phyloP scores from a whole-genome alignment of 768 basidiomycete genomes.

The Chiua virens region DNA sequence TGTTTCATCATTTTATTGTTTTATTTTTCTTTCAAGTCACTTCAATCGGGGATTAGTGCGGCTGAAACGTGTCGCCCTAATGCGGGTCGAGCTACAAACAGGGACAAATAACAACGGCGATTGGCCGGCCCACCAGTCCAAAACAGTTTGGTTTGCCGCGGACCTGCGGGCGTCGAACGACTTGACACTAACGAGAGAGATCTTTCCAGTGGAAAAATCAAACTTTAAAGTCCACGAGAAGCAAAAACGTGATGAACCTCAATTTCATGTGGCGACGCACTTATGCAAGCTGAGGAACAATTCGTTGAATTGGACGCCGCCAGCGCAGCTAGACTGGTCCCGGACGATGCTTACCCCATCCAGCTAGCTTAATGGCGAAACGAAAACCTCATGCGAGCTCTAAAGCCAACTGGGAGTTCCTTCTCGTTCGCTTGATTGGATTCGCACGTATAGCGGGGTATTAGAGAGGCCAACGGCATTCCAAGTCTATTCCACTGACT shows the following conservation, averaged over 20 bases:
- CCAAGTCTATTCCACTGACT: constrained; percentile 10
- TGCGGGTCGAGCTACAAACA: constrained; percentile 5
- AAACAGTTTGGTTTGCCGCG: constrained; percentile 3
- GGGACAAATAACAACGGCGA: constrained; percentile 12
- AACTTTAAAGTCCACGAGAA: not conserved
- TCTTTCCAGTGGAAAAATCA: not conserved
- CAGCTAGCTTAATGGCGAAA: constrained; percentile 5
- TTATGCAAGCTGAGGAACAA: not conserved
- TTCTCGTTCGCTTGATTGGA: not conserved
- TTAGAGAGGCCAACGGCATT: constrained; percentile 5
- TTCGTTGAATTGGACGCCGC: not conserved
- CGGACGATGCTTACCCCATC: constrained; percentile 9
- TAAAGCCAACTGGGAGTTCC: not conserved
- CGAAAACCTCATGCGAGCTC: constrained; percentile 12
- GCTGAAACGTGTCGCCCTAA: constrained; percentile 24
- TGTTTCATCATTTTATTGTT: constrained; percentile 11
- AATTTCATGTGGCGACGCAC: not conserved
- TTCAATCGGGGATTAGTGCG: constrained; percentile 21
- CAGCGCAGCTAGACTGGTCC: not conserved
- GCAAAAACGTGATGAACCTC: not conserved
- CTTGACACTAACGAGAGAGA: not conserved
- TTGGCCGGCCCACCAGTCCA: constrained; percentile 3
- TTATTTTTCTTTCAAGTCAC: constrained; percentile 5
- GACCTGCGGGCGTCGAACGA: constrained; percentile 14
- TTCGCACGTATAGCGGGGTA: constrained; percentile 13